phyloP scores from a whole-genome alignment of 106 monocot genomes.

The Platanthera guangdongensis region DNA sequence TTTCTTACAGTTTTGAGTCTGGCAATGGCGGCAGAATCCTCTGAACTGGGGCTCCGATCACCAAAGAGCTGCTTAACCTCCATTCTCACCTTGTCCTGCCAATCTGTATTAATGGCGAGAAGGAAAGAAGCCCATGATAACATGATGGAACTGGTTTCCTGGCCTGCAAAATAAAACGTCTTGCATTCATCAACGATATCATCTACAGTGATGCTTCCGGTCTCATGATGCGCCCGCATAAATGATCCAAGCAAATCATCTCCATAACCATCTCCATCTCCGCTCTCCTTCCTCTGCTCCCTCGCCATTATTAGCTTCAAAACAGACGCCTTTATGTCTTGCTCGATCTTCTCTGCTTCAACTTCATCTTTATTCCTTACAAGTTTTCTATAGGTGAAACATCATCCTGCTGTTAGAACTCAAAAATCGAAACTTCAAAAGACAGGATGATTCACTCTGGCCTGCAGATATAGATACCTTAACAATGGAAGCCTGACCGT shows the following conservation, averaged over 20 bases:
- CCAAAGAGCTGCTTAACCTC: constrained; percentile 27
- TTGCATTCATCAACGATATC: constrained; percentile 62
- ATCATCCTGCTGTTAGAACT: background rate
- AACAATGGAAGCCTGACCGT: constrained; percentile 4
- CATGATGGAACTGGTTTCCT: constrained; percentile 36
- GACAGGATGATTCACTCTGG: too few relatives aligned
- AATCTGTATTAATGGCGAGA: constrained; percentile 31
- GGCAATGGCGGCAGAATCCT: constrained; percentile 16
- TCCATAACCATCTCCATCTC: constrained; percentile 6
- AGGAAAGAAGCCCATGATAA: constrained; percentile 44
- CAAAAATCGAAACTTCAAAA: too few relatives aligned
- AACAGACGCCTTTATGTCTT: constrained; percentile 9
- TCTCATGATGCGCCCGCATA: constrained; percentile 8
- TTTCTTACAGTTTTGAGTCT: background rate
- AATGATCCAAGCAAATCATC: constrained; percentile 42
- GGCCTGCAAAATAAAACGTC: constrained; percentile 51
- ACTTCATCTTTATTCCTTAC: background rate
- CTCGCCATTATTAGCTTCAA: constrained; percentile 17
- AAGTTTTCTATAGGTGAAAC: background rate
- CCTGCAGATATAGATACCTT: background rate
- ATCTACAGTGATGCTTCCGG: constrained; percentile 21
- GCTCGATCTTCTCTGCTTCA: constrained; percentile 9
- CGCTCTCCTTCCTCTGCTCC: background rate
- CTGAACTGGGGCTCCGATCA: constrained; percentile 21
- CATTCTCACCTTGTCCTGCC: constrained; percentile 44